Percentiles rank a stretch among this genome's conserved stretches.
phyloP scores from a whole-genome alignment of 2,329 filamentous ascomycete genomes.

The Plenodomus lindquistii region DNA sequence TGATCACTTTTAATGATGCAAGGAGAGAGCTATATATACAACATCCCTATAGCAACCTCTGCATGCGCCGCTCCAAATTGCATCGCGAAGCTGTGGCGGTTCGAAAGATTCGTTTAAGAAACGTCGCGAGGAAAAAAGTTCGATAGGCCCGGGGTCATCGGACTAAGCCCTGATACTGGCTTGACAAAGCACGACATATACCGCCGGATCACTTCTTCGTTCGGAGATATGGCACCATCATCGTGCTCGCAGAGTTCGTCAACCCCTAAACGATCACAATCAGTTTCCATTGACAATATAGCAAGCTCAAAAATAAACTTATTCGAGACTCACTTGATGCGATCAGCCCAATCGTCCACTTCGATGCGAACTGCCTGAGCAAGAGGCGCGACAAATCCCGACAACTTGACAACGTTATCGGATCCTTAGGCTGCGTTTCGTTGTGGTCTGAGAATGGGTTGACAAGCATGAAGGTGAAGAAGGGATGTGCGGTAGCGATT shows the following conservation, averaged over 20 bases:
- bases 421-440: neutral
- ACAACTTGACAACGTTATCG: neutral
- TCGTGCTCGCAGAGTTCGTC: constrained; percentile 1
- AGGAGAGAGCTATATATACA: neutral
- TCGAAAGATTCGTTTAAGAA: too few relatives aligned
- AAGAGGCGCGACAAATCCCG: neutral
- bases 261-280: neutral
- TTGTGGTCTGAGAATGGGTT: neutral
- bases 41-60: neutral
- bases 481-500: neutral
- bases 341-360: neutral
- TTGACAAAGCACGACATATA: neutral
- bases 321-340: neutral
- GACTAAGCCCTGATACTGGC: neutral
- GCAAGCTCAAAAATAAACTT: neutral
- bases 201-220: neutral
- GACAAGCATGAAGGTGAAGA: neutral
- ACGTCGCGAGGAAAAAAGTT: neutral
- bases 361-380: neutral
- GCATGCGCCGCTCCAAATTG: too few relatives aligned
- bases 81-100: too few relatives aligned
- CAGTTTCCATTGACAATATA: neutral
- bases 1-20: neutral
- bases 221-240: neutral
- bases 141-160: neutral